Evolutionary conservation across 345 rosid species (phyloP).

Genomic region (Ailanthus altissimus): DNA sequence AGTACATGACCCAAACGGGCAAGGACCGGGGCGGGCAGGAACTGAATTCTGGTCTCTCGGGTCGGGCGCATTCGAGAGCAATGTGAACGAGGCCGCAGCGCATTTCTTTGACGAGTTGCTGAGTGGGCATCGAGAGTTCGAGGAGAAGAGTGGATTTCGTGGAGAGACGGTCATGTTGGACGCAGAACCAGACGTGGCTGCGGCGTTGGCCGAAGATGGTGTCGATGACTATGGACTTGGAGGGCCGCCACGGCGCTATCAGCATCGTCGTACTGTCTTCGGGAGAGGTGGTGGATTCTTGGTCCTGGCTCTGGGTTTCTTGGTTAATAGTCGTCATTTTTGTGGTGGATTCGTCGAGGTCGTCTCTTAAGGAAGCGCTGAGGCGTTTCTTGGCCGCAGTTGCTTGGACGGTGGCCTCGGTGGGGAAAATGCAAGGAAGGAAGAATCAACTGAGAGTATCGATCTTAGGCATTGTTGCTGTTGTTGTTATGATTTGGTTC

Average conservation of each 20-base stretch:
- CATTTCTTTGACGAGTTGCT: conserved; percentile 75
- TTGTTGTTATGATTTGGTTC: background rate
- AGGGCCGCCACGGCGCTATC: conserved; percentile 48
- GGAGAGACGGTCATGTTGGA: conserved; percentile 81
- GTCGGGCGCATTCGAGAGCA: conserved; percentile 66
- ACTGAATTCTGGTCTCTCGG: conserved; percentile 33
- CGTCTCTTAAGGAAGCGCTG: conserved; percentile 74
- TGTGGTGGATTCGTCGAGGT: conserved; percentile 29
- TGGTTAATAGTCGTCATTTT: background rate
- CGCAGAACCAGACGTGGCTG: conserved; percentile 87
- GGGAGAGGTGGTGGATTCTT: conserved; percentile 39
- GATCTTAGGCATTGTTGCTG: conserved; percentile 54
- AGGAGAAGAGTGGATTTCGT: conserved; percentile 67
- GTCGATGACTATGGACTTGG: conserved; percentile 81
- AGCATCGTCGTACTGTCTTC: conserved; percentile 19
- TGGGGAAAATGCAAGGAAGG: conserved; percentile 64
- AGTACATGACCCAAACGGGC: conserved; percentile 68
- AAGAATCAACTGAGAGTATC: conserved; percentile 71
- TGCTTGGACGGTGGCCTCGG: conserved; percentile 30
- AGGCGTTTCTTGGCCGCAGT: conserved; percentile 59
- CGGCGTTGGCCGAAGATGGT: conserved; percentile 78
- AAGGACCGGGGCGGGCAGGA: conserved; percentile 64
- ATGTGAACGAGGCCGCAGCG: conserved; percentile 64
- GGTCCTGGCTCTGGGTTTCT: conserved; percentile 17
- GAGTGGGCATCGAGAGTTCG: conserved; percentile 70